These are phyloP conservation scores for Phellopilus nigrolimitatus DNA, from an alignment of 1,284 basidiomycete genomes.

Conservation along the genomic window DNA sequence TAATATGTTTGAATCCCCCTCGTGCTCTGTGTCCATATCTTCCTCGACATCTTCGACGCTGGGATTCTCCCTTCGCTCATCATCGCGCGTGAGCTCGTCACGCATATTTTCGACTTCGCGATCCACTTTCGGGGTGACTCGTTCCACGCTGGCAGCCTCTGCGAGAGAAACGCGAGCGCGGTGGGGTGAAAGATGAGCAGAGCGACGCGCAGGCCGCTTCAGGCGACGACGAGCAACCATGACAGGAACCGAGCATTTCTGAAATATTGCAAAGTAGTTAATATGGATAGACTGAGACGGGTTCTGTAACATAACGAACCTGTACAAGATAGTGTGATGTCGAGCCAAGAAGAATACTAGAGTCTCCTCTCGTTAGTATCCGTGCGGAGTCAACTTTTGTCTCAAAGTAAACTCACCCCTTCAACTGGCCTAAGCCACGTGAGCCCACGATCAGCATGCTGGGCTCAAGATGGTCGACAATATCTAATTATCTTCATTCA, in stretches of 20 bases:
- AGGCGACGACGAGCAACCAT: conserved; percentile 87
- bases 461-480: conserved; percentile 88
- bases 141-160: conserved; percentile 76
- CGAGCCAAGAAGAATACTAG: conserved; percentile 90
- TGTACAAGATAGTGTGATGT: conserved; percentile 96
- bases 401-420: conserved; percentile 54
- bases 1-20: conserved; percentile 5
- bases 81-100: conserved; percentile 62
- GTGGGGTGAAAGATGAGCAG: conserved; percentile 59
- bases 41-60: conserved; percentile 28
- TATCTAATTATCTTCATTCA: conserved; percentile 43
- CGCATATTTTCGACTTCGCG: conserved; percentile 67
- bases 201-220: conserved; percentile 63
- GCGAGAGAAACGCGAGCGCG: conserved; percentile 79
- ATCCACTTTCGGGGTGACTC: conserved; percentile 69
- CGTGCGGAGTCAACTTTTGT: not conserved
- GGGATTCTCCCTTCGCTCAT: conserved; percentile 41
- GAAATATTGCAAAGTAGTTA: conserved; percentile 4
- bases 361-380: conserved; percentile 1
- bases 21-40: conserved; percentile 18
- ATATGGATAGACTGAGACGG: conserved; percentile 1
- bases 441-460: conserved; percentile 95
- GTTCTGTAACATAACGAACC: conserved; percentile 37
- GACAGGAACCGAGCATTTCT: conserved; percentile 87
- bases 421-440: conserved; percentile 84